Evolutionary conservation across 306 rosid species (phyloP), one percentile per base, ranked within the genome.

Genomic region (Coriaria nepalensis): DNA sequence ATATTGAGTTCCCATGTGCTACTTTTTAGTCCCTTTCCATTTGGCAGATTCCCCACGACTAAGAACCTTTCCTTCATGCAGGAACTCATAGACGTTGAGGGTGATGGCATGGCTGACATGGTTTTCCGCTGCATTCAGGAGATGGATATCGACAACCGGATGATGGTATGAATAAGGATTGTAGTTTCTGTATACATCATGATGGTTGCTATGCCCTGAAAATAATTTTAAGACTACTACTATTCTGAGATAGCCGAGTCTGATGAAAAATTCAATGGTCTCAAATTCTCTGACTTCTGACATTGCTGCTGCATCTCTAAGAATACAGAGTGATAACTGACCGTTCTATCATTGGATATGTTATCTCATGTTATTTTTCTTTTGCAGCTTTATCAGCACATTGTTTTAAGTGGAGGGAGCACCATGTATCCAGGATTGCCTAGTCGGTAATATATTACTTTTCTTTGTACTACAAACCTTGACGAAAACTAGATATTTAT

Each of bases 91-190:
- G 98, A 92, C 55, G 96, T 85, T 29, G 98, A 92, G 79, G 98
- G 98, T 51, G 98, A 92, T 75, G 98, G 98, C 68, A 92, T 92
- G 87, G 98, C 98, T 49, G 98, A 92, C 75, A 92, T 92, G 98
- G 98, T 92, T 33, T 92, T 92, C 64, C 94, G 77, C 67, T 92
- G 96, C 76, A 92, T 92, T 63, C 98, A 92, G 71, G 96, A 92
- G 76, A 85, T 92, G 96, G 98, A 85, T 75, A 92, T 92, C 61
- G 98, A 92, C 78, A 92, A 92, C 45, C 78, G 98, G 42, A 92
- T 92, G 98, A 75, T 78, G 98, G 98, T 92, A 74, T 11, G 52
- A n/a, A n/a, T n/a, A n/a, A n/a, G n/a, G n/a, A n/a, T n/a, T n/a
- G n/a, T n/a, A n/a, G n/a, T n/a, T n/a, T n/a, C n/a, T n/a, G n/a